These are phyloP conservation scores for Ettlia oleoabundans DNA, from an alignment of 139 green algal genomes.

Conservation along the genomic window DNA sequence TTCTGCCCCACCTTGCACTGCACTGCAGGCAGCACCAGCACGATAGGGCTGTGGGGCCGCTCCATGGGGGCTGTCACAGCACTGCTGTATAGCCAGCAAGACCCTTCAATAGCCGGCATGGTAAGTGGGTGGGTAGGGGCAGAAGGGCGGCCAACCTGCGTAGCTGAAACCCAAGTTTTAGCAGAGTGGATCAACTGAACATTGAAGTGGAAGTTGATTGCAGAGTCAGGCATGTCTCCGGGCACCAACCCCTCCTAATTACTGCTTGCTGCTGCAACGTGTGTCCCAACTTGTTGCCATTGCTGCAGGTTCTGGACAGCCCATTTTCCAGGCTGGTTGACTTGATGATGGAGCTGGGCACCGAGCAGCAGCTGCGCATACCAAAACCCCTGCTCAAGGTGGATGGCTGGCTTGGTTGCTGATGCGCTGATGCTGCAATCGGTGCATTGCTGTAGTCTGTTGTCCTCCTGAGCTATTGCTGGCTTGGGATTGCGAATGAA, in stretches of 20 bases:
- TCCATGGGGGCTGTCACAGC: slow-evolving; percentile 96
- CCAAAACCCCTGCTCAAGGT: slow-evolving; percentile 45
- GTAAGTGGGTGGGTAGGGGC: too few species aligned
- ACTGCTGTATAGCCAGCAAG: slow-evolving; percentile 81
- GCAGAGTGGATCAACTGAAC: too few species aligned
- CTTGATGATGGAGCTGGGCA: slow-evolving; percentile 90
- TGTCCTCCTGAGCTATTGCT: too few species aligned
- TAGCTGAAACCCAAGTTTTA: too few species aligned
- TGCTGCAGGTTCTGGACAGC: slow-evolving; percentile 88
- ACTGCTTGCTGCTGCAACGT: not conserved
- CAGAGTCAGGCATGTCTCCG: too few species aligned
- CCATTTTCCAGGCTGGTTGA: slow-evolving; percentile 90
- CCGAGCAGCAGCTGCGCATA: slow-evolving; percentile 74
- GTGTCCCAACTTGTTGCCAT: too few species aligned
- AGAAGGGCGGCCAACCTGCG: not conserved
- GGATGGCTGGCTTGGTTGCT: too few species aligned
- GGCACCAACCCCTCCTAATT: too few species aligned
- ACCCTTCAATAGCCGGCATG: slow-evolving; percentile 78
- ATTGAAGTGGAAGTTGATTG: too few species aligned
- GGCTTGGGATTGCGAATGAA: too few species aligned
- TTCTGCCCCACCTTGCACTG: not conserved
- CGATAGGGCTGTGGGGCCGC: slow-evolving; percentile 93
- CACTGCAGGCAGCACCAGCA: slow-evolving; percentile 53
- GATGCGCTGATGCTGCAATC: too few species aligned
- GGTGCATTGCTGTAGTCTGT: too few species aligned